Evolutionary conservation across 2,329 filamentous ascomycete species (phyloP).

Genomic region (Atkinsonella hypoxylon): DNA sequence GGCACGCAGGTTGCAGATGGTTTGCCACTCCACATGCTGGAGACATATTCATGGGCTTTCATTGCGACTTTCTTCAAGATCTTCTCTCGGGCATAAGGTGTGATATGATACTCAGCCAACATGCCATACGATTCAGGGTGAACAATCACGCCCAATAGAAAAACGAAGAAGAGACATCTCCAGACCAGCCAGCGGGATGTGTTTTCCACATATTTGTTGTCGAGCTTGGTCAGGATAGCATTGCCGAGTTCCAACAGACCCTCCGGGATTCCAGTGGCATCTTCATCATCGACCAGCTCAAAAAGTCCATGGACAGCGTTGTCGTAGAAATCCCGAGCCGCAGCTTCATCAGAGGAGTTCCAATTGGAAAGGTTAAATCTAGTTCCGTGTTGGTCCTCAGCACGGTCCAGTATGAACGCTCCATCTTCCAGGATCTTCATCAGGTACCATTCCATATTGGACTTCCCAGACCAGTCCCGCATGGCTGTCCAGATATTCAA

Average conservation of each 20-base stretch:
- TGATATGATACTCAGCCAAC: constrained; percentile 85
- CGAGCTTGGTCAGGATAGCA: constrained; percentile 68
- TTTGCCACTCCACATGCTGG: constrained; percentile 63
- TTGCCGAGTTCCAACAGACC: constrained; percentile 75
- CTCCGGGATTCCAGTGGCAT: constrained; percentile 73
- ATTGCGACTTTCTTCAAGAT: constrained; percentile 69
- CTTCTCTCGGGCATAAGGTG: constrained; percentile 77
- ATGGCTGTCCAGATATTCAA: constrained; percentile 80
- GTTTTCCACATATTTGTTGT: constrained; percentile 57
- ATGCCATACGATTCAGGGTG: constrained; percentile 73
- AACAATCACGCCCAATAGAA: constrained; percentile 70
- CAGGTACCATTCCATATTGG: constrained; percentile 85
- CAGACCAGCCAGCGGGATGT: constrained; percentile 77
- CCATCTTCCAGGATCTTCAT: constrained; percentile 92
- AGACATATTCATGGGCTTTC: constrained; percentile 66
- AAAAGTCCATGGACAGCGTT: constrained; percentile 71
- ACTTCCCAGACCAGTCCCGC: constrained; percentile 80
- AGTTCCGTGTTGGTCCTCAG: constrained; percentile 64
- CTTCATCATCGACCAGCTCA: constrained; percentile 73
- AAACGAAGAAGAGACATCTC: constrained; percentile 86
- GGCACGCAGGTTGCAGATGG: constrained; percentile 39
- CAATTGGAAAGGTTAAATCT: constrained; percentile 61
- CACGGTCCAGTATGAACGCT: constrained; percentile 76
- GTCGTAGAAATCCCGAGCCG: constrained; percentile 81
- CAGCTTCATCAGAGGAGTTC: constrained; percentile 67